phyloP scores from a whole-genome alignment of 2,329 filamentous ascomycete genomes.

The Neonectria punicea region DNA sequence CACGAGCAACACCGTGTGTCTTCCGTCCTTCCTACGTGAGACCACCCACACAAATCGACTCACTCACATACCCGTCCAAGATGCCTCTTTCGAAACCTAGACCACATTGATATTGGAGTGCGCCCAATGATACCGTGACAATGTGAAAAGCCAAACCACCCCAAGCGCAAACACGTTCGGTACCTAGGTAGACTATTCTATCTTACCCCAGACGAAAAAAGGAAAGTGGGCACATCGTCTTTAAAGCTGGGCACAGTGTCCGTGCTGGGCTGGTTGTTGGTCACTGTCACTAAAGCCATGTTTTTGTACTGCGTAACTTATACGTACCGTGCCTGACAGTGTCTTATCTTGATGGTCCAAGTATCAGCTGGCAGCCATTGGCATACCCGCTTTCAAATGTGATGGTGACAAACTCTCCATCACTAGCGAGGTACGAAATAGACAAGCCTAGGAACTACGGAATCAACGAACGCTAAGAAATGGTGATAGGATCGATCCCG shows the following conservation, averaged over 20 bases:
- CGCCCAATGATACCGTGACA: neutral
- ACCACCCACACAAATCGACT: conserved; percentile 5
- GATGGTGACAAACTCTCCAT: neutral
- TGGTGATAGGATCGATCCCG: neutral
- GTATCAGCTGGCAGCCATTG: no score
- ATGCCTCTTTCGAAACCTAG: conserved; percentile 4
- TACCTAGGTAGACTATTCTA: neutral
- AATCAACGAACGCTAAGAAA: neutral
- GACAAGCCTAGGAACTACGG: neutral
- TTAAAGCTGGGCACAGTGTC: conserved; percentile 13
- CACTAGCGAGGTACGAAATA: neutral
- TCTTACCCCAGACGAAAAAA: neutral
- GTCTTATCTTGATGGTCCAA: neutral
- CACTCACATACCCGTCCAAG: neutral
- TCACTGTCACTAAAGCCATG: neutral
- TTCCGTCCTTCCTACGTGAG: conserved; percentile 2
- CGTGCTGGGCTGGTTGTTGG: conserved; percentile 6
- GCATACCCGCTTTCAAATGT: neutral
- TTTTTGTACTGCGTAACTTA: neutral
- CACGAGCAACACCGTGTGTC: conserved; percentile 1
- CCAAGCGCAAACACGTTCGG: neutral
- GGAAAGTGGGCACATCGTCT: conserved; percentile 12
- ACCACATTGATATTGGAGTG: neutral
- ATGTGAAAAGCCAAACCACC: neutral
- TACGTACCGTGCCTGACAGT: neutral